Evolutionary conservation across 2,329 filamentous ascomycete genomes (phyloP), one percentile per base, ranked within the genome.

Genomic region (Aspergillus nomiae): DNA sequence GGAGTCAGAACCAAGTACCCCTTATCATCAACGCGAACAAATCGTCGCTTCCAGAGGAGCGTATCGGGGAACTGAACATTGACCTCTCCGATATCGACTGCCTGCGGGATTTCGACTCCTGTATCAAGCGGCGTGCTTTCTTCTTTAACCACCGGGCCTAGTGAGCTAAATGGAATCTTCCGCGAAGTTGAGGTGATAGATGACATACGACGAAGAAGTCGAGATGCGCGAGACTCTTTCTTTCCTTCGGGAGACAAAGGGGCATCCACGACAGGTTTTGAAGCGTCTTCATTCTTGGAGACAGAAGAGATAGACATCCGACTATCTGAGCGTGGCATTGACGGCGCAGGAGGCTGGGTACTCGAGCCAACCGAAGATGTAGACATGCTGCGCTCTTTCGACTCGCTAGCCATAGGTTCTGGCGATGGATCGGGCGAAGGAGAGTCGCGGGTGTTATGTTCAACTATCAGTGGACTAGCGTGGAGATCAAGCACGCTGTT

Each of bases 51-150:
- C 95, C 95, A 99, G 14, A 99, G 85, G 54, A 99, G 84, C 60
- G 92, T 96, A 74, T 98, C 94, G 0, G 95, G 95, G 75, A 99
- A 97, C 76, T 99, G 95, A 12, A 98, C 92, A 71, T 99, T 98
- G 66, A 99, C 90, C 72, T 97, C 92, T 56, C 94, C 92, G 77
- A 96, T 86, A 65, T 90, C 89, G 4, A 92, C 84, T 30, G 89
- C 84, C 58, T 88, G 81, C 41, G 79, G 80, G 56, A 67, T 69
- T 62, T 66, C 70, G 48, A 59, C 65, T 53, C 43, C 62, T 45
- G 48, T 61, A 55, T 68, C 66, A 30, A 67, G 55, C 5, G 71
- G 59, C 56, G 73, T 69, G 46, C 68, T 69, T 58, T 76, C 73
- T 66, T 79, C 74, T 61, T 77, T 79, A 50, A 76, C 69, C 21